Conservation (phyloP, 1,284 basidiomycete species). For the Amylostereum areolatum region DNA sequence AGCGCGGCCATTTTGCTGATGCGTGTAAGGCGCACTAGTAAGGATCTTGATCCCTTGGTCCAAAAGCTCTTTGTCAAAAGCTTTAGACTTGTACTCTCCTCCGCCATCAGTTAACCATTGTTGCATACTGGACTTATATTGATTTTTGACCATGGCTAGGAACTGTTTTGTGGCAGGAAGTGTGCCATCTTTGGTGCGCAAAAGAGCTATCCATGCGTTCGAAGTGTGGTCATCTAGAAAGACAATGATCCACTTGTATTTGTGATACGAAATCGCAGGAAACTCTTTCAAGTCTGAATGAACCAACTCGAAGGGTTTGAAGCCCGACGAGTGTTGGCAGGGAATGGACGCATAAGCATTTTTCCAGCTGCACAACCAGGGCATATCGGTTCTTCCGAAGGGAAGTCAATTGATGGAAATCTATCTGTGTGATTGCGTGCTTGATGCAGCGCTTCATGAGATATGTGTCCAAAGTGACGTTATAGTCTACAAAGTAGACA, state of each 20-base stretch:
- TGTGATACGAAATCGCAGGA: conserved; percentile 16
- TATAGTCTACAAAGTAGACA: conserved; percentile 1
- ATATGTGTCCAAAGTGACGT: background rate
- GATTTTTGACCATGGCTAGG: background rate
- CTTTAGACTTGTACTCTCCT: background rate
- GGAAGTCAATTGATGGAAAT: conserved; percentile 11
- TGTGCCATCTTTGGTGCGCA: background rate
- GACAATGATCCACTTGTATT: conserved; percentile 20
- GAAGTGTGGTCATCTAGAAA: conserved; percentile 25
- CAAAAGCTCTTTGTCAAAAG: background rate
- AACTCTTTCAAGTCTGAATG: conserved; percentile 20
- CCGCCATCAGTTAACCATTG: background rate
- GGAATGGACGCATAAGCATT: background rate
- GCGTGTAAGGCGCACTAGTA: background rate
- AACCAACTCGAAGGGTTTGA: conserved; percentile 14
- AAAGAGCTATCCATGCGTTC: background rate
- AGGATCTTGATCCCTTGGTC: background rate
- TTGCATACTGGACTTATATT: background rate
- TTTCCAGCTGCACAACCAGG: conserved; percentile 21
- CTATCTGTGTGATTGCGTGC: conserved; percentile 5
- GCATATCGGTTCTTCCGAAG: conserved; percentile 11
- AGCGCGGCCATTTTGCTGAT: background rate
- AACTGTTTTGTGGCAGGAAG: background rate
- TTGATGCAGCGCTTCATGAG: conserved; percentile 7
- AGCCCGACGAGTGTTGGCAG: conserved; percentile 11